Evolutionary conservation across 2,329 filamentous ascomycete species (phyloP), one percentile per base, ranked within the genome.

Genomic region (Nigrospora osmanthi): DNA sequence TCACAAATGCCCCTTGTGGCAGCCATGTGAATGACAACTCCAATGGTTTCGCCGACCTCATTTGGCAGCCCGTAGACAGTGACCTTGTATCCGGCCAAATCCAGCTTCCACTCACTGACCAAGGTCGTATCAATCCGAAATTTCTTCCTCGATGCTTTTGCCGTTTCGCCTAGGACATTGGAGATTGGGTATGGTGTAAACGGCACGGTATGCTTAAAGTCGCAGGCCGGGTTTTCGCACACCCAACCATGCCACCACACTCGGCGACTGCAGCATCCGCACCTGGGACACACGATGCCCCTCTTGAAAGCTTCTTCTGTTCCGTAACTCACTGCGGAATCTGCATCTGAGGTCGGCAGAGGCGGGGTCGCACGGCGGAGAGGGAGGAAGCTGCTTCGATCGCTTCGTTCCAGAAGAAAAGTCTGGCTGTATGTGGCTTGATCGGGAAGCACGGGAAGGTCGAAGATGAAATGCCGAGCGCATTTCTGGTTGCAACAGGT

Each of bases 241-340:
- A 65, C 60, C 83, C 82, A 87, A 1, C 72, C 70, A 6, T 62
- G 63, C 81, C 83, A 89, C 19, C 70, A 61, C 13, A 73, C 66
- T 1, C 85, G 72, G 3, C 78, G 71, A 36, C 72, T 80, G 53
- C 84, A 87, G 35, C 77, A 72, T 0, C 69, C 65, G 50, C 86
- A 89, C 2, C 63, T 47, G 0, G 78, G 80, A 52, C 86, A 90
- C 2, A 85, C 76, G 39, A 88, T 76, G 0, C 85, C 85, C 42
- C 69, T 68, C 54, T 78, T 83, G 45, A 75, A 78, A 10, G 67
- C 59, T 3, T 66, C 63, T 11, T 76, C 71, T 0, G 75, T 72
- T 4, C 76, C 72, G 13, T 65, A 63, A 0, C 60, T 52, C 2
- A 63, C 55, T 11, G 62, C 52, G 6, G 15, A 4, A 12, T 38